Percentiles rank a stretch among this genome's conserved stretches.
These are phyloP conservation scores for Dothideomycetidae sp. DNA, from an alignment of 2,329 filamentous ascomycete species.

Conservation along the genomic window DNA sequence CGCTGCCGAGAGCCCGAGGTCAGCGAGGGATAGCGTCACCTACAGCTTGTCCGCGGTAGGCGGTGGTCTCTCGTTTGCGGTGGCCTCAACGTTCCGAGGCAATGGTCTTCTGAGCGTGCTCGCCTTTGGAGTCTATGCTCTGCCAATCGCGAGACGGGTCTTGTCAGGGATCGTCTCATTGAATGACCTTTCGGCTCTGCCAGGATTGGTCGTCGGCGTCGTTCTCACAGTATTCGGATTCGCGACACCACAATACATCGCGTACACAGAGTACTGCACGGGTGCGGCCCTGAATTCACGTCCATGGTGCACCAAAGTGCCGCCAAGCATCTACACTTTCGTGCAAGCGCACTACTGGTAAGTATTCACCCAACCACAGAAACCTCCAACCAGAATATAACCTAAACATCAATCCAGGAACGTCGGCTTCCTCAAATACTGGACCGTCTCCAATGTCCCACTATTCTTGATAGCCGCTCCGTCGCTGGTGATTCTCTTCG, in stretches of 20 bases:
- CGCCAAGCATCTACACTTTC: slow-evolving; percentile 83
- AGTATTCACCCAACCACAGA: slow-evolving; percentile 6
- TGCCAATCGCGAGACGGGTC: slow-evolving; percentile 32
- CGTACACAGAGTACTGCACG: slow-evolving; percentile 58
- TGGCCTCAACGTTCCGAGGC: slow-evolving; percentile 60
- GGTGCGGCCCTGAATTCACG: slow-evolving; percentile 26
- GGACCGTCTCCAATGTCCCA: slow-evolving; percentile 73
- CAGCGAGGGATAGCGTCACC: neutral
- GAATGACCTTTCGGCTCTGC: neutral
- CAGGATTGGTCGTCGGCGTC: slow-evolving; percentile 23
- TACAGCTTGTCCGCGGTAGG: slow-evolving; percentile 13
- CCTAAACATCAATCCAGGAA: slow-evolving; percentile 45
- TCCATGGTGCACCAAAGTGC: slow-evolving; percentile 58
- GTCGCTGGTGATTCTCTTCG: slow-evolving; percentile 53
- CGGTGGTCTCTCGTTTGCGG: slow-evolving; percentile 41
- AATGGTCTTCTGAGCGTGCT: slow-evolving; percentile 78
- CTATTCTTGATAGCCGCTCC: slow-evolving; percentile 75
- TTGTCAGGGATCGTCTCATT: neutral
- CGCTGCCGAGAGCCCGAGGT: neutral
- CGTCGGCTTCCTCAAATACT: slow-evolving; percentile 76
- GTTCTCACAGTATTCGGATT: slow-evolving; percentile 52
- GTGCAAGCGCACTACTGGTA: slow-evolving; percentile 88
- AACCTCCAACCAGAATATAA: neutral
- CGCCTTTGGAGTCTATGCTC: slow-evolving; percentile 36
- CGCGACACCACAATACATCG: slow-evolving; percentile 56